Percentiles rank a stretch among this genome's conserved stretches.
These are phyloP conservation scores for Dothiorella sarmentorum DNA, from an alignment of 2,329 filamentous ascomycete species.

Conservation along the genomic window DNA sequence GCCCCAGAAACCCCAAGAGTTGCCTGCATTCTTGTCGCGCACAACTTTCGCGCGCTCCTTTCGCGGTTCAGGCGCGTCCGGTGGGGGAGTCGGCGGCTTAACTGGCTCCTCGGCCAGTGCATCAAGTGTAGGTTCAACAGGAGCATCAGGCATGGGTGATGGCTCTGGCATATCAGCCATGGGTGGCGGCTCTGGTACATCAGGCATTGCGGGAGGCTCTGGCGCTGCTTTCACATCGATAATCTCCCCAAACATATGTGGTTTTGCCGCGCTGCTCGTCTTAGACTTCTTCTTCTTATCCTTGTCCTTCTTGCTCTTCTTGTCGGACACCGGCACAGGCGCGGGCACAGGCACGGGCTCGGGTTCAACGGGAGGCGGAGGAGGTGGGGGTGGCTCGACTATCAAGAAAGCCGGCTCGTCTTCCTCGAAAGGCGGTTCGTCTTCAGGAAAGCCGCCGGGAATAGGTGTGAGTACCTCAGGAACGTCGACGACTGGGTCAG, in stretches of 20 bases:
- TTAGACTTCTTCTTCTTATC: constrained; percentile 37
- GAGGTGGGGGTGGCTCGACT: constrained; percentile 17
- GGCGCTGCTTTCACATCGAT: not conserved
- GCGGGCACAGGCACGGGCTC: constrained; percentile 14
- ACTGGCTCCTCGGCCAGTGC: constrained; percentile 23
- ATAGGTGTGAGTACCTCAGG: constrained; percentile 38
- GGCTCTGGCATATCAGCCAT: not conserved
- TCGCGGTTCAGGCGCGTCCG: constrained; percentile 54
- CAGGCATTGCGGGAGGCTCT: not conserved
- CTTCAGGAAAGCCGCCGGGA: constrained; percentile 48
- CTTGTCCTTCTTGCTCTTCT: constrained; percentile 14
- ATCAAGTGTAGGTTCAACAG: constrained; percentile 25
- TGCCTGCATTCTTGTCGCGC: constrained; percentile 59
- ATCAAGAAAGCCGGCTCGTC: not conserved
- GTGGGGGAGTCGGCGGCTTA: constrained; percentile 49
- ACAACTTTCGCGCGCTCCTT: constrained; percentile 76
- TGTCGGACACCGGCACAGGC: constrained; percentile 21
- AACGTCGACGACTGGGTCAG: constrained; percentile 18
- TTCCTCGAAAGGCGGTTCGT: constrained; percentile 23
- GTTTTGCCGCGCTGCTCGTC: constrained; percentile 32
- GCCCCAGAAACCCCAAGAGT: constrained; percentile 77
- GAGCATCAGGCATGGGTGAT: constrained; percentile 11
- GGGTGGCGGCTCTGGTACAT: not conserved
- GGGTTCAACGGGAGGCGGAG: constrained; percentile 21
- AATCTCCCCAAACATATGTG: constrained; percentile 25